phyloP scores from a whole-genome alignment of 139 green algal species.

The Eudorina sp. region DNA sequence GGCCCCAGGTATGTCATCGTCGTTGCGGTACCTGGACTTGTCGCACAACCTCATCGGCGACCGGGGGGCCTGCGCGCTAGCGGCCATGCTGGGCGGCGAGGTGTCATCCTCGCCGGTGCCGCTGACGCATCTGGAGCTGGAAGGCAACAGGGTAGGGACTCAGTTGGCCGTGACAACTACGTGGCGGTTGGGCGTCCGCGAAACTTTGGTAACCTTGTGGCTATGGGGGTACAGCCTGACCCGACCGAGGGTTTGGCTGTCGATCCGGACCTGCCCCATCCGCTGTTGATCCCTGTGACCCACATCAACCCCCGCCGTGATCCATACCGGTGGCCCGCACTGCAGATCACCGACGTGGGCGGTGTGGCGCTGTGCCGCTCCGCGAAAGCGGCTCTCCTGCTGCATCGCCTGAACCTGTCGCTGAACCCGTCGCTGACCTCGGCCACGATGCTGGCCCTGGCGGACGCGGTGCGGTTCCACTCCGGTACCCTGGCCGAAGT shows the following conservation, averaged over 20 bases:
- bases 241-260: no score
- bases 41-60: slow-evolving; percentile 68
- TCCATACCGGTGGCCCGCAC: no score
- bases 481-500: slow-evolving; percentile 68
- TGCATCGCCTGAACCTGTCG: slow-evolving; percentile 69
- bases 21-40: slow-evolving; percentile 68
- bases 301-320: no score
- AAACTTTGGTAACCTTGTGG: no score
- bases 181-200: no score
- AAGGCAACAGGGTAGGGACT: slow-evolving; percentile 69
- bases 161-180: no score
- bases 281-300: no score
- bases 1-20: slow-evolving; percentile 64
- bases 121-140: slow-evolving; percentile 67
- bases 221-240: no score
- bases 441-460: slow-evolving; percentile 51
- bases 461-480: slow-evolving; percentile 62
- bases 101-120: slow-evolving; percentile 39
- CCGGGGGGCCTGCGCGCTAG: slow-evolving; percentile 60
- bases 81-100: slow-evolving; percentile 58
- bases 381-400: slow-evolving; percentile 57
- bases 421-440: slow-evolving; percentile 56
- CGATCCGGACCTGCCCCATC: no score
- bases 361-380: slow-evolving; percentile 56
- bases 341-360: slow-evolving; percentile 65